Evolutionary conservation across 306 rosid genomes (phyloP), one percentile per base, ranked within the genome.

Genomic region (Abrus precatorius): DNA sequence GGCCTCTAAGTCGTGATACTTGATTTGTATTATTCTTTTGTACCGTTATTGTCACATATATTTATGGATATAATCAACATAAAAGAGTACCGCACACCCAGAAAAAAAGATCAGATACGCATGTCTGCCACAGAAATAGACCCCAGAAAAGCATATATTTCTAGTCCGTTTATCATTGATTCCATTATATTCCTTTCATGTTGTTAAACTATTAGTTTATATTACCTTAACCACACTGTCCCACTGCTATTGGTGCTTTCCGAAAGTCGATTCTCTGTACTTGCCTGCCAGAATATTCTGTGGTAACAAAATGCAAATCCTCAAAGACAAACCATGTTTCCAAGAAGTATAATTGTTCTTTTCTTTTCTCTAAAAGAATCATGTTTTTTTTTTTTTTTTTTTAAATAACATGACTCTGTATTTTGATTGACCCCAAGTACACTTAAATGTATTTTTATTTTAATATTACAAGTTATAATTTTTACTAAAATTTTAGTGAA

Each of bases 271-370:
- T 65, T 65, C 33, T 65, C 71, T 65, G n/a, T 67, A n/a, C 32
- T 65, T 65, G 14, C 50, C 52, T 67, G 54, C 53, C 72, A 44
- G 72, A 67, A 67, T 67, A 67, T 43, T 43, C 9, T 44, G 36
- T 44, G 47, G 13, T 55, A 6, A 7, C 9, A 77, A 43, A 68
- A 32, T 44, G 67, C 30, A 38, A 30, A 41, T 50, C 34, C 1
- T 6, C 9, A n/a, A 9, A 28, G 72, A 60, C 78, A 71, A 38
- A 28, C 41, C 77, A 72, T 30, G 29, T 50, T 34, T 20, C 3
- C 44, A 11, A 32, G 56, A 29, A 29, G 10, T 1, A 13, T 30
- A 4, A 0, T 4, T 36, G 40, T 36, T 4, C 4, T 36, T 36
- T 36, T 2, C 4, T 36, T 36, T 36, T 4, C 40, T 4, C 40